A percentile compares a stretch with the other conserved stretches of the same genome.
Evolutionary conservation across 2,329 filamentous ascomycete species (phyloP).

Genomic region (Talaromyces pinophilus): DNA sequence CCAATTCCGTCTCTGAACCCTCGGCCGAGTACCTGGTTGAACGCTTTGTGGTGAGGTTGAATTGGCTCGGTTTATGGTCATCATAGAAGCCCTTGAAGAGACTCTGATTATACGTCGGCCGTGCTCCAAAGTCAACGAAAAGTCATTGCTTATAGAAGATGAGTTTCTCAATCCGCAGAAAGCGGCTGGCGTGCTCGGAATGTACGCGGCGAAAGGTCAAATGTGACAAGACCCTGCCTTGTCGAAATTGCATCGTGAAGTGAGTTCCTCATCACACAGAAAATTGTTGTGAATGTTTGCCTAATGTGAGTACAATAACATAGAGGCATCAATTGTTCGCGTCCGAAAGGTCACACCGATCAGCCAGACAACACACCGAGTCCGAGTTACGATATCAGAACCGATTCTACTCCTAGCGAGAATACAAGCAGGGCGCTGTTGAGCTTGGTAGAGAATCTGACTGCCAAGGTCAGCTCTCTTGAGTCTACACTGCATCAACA

Average conservation of each 20-base stretch:
- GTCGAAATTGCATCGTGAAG: conserved; percentile 20
- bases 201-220: conserved; percentile 19
- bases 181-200: conserved; percentile 16
- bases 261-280: background rate
- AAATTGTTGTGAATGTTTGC: background rate
- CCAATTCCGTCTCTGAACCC: background rate
- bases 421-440: background rate
- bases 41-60: background rate
- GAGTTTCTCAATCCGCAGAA: conserved; percentile 19
- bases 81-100: too few species aligned
- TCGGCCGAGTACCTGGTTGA: conserved; percentile 1
- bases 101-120: background rate
- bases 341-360: background rate
- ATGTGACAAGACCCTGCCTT: conserved; percentile 20
- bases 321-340: conserved; percentile 13
- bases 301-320: background rate
- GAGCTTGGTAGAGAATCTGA: conserved; percentile 10
- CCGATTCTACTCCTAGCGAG: background rate
- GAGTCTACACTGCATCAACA: conserved; percentile 1
- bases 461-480: conserved; percentile 7
- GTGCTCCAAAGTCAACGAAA: background rate
- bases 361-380: background rate
- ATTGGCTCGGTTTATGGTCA: background rate
- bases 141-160: background rate
- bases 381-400: background rate